These are phyloP conservation scores for Mycogone perniciosa DNA, from an alignment of 2,329 filamentous ascomycete genomes.

Conservation along the genomic window DNA sequence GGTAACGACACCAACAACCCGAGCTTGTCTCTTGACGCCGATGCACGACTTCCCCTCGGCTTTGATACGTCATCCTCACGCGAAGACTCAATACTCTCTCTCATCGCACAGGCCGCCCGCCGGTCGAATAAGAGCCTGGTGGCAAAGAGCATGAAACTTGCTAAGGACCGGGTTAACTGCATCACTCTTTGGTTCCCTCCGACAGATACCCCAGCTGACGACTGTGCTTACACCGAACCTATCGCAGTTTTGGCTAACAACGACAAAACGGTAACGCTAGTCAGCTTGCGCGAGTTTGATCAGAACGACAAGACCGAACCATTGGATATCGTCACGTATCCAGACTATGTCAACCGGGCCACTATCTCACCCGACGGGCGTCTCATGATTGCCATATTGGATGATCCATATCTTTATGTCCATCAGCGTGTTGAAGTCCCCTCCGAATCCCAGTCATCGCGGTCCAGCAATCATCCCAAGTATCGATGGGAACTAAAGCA, in stretches of 20 bases:
- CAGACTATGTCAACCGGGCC: slow-evolving; percentile 86
- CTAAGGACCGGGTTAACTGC: slow-evolving; percentile 58
- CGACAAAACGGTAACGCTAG: slow-evolving; percentile 81
- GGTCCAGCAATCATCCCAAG: slow-evolving; percentile 21
- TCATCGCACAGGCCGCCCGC: slow-evolving; percentile 33
- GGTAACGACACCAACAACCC: slow-evolving; percentile 23
- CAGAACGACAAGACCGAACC: slow-evolving; percentile 42
- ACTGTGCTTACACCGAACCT: slow-evolving; percentile 40
- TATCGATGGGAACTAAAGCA: slow-evolving; percentile 47
- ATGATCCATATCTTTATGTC: slow-evolving; percentile 80
- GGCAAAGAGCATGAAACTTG: slow-evolving; percentile 48
- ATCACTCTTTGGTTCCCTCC: slow-evolving; percentile 58
- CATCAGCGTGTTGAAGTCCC: slow-evolving; percentile 52
- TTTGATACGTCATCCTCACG: slow-evolving; percentile 28
- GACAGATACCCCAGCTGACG: slow-evolving; percentile 19
- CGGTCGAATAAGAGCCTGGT: slow-evolving; percentile 39
- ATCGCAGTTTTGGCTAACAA: slow-evolving; percentile 84
- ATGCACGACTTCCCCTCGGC: slow-evolving; percentile 23
- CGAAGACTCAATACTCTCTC: slow-evolving; percentile 29
- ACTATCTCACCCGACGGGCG: slow-evolving; percentile 86
- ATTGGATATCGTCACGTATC: slow-evolving; percentile 65
- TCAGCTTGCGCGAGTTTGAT: slow-evolving; percentile 61
- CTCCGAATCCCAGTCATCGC: slow-evolving; percentile 18
- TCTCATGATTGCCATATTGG: slow-evolving; percentile 75
- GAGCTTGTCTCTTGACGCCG: slow-evolving; percentile 17